Evolutionary conservation across 2,329 filamentous ascomycete genomes (phyloP), one percentile per base, ranked within the genome.

Genomic region (Aspergillus sergii): DNA sequence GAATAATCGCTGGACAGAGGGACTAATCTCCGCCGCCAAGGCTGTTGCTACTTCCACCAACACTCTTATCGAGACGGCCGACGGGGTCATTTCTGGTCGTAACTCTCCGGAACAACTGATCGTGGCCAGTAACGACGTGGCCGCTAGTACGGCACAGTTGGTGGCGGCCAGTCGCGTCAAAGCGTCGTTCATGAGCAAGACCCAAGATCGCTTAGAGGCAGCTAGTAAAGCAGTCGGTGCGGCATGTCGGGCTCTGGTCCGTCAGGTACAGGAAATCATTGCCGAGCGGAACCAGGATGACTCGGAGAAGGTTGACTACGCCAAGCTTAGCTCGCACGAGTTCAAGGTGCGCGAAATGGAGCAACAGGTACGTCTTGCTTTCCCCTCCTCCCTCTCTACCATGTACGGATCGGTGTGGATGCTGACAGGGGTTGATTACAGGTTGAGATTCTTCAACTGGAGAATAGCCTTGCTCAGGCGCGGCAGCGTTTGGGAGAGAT

Each of bases 321-420:
- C 86, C 50, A 92, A 93, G 81, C 83, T 99, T 54, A 94, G 92
- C 66, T 89, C 91, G 36, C 94, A 97, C 79, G 95, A 99, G 82
- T 98, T 99, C 85, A 99, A 99, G 86, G 93, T 97, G 58, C 87
- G 91, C 72, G 94, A 99, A 82, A 99, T 99, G 95, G 95, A 99
- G 82, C 95, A 99, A 77, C 95, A 99, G 91, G 94, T 97, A 85
- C 46, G 46, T 51, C 86, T 85, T 62, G 62, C 10, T 57, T 60
- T 26, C 41, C 39, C 32, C 39, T 32, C 62, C 55, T 66, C 57
- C 48, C 16, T 36, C 34, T 36, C 34, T 36, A 36, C 6, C 34
- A 14, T 36, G 14, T 14, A 36, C 34, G 34, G 34, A 36, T 36
- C 34, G 14, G 34, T 36, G 14, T 36, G 34, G 11, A 12, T 39